Conservation (phyloP, 352 stramenopile species). For the Phytophthora uliginosa region DNA sequence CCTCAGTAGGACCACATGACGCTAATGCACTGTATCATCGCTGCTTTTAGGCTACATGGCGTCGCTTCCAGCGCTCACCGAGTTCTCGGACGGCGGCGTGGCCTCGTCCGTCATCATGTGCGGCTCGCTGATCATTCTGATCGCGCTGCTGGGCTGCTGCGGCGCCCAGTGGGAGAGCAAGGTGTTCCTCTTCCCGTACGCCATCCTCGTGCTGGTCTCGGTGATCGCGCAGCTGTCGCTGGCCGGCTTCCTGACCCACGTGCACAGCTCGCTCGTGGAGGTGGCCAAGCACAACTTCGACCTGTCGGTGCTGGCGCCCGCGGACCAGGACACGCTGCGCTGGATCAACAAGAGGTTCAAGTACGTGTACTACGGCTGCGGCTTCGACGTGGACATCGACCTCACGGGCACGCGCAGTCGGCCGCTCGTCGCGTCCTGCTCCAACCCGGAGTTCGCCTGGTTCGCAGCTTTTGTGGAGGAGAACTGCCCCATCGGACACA, state of each 20-base stretch:
- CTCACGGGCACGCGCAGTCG: constrained; percentile 47
- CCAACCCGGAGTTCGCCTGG: constrained; percentile 70
- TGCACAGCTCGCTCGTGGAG: constrained; percentile 77
- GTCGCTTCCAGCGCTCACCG: constrained; percentile 79
- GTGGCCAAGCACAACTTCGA: constrained; percentile 81
- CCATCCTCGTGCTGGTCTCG: constrained; percentile 81
- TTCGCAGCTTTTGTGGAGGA: constrained; percentile 79
- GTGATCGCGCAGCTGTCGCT: constrained; percentile 83
- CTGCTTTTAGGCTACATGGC: constrained; percentile 76
- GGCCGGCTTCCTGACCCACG: constrained; percentile 84
- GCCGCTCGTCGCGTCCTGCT: constrained; percentile 61
- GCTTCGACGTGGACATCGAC: constrained; percentile 73
- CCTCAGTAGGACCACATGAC: neutral
- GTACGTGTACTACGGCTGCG: constrained; percentile 79
- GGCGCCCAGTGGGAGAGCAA: constrained; percentile 90
- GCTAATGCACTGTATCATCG: neutral
- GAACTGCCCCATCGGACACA: constrained; percentile 73
- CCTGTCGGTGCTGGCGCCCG: constrained; percentile 57
- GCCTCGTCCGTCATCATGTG: constrained; percentile 86
- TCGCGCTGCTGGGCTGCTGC: constrained; percentile 82
- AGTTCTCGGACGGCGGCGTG: constrained; percentile 85
- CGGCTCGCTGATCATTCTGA: constrained; percentile 80
- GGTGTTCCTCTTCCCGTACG: constrained; percentile 87
- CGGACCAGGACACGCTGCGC: constrained; percentile 72
- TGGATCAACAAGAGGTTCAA: constrained; percentile 88